Base-by-base conservation (phyloP, 1,139 yeast species). In the Debaryomyces fabryi region DNA sequence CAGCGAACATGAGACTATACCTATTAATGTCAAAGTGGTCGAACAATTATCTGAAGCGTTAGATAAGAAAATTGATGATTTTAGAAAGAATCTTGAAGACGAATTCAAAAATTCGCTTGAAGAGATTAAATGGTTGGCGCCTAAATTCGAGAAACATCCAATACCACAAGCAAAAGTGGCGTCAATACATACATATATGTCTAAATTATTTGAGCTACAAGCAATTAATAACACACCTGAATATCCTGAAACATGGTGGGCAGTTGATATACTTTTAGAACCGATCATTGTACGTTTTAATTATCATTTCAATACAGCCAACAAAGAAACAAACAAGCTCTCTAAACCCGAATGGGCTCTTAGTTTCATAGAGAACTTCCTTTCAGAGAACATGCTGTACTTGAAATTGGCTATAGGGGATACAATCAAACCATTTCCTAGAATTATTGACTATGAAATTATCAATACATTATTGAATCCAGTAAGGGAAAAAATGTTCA, bases 281-380 rank as follows among this genome's bases (percentile, higher is more conserved):
- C 85, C 86, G 7, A 78, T 88, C 48, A 72, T 72, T 21, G 63
- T 80, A 12, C 78, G 93, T 49, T 88, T 91, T 61, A 74, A 79
- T 39, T 92, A 78, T 66, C 97, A 92, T 65, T 92, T 92, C 65
- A 83, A 82, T 49, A 66, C 76, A 12, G 52, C 68, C 0, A 72
- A 74, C 20, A 74, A 72, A 42, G 85, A 83, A 16, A 87, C 96
- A 0, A 87, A 86, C 57, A 77, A 85, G 49, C 65, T 84, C 33
- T 86, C 88, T 48, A 85, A 84, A 58, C 96, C 96, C 0, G 96
- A 89, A 62, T 85, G 92, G 86, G 82, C 86, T n/a, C 76, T 86
- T 51, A 72, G 71, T 27, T 88, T 79, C 57, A 63, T 82, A 18
- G 74, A 78, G 49, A 75, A 76, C 15, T 79, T 82, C 48, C 56